These are phyloP conservation scores for Huntiella omanensis DNA, from an alignment of 2,329 filamentous ascomycete genomes.

Conservation along the genomic window DNA sequence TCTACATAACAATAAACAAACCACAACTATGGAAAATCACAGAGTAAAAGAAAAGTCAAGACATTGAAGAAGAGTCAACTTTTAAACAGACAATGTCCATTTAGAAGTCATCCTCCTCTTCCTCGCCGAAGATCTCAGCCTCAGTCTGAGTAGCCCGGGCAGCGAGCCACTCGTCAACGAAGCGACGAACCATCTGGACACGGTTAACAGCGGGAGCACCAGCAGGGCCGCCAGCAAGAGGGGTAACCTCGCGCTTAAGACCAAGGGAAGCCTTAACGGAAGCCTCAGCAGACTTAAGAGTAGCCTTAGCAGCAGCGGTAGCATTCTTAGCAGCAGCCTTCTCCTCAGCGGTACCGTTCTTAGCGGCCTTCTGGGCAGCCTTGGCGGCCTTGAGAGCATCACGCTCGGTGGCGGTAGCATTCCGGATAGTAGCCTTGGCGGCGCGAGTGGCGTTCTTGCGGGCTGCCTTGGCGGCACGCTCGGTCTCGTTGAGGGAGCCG, in stretches of 20 bases:
- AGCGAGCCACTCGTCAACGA: conserved; percentile 6
- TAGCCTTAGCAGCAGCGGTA: neutral
- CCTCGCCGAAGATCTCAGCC: conserved; percentile 6
- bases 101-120: conserved; percentile 8
- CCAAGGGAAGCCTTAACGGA: neutral
- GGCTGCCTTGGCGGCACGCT: neutral
- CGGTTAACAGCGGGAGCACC: conserved; percentile 2
- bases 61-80: neutral
- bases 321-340: conserved; percentile 1
- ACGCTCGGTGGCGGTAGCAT: neutral
- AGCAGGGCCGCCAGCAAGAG: neutral
- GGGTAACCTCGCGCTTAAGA: neutral
- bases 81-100: neutral
- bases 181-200: conserved; percentile 7
- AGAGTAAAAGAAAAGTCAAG: neutral
- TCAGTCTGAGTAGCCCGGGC: conserved; percentile 6
- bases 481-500: neutral
- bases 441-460: neutral
- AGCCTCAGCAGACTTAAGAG: neutral
- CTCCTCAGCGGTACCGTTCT: neutral
- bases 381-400: neutral
- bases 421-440: neutral
- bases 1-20: neutral
- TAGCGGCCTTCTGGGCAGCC: neutral
- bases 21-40: neutral